Base-by-base conservation (phyloP, 1,284 basidiomycete species). In the Ustilago lituana region DNA sequence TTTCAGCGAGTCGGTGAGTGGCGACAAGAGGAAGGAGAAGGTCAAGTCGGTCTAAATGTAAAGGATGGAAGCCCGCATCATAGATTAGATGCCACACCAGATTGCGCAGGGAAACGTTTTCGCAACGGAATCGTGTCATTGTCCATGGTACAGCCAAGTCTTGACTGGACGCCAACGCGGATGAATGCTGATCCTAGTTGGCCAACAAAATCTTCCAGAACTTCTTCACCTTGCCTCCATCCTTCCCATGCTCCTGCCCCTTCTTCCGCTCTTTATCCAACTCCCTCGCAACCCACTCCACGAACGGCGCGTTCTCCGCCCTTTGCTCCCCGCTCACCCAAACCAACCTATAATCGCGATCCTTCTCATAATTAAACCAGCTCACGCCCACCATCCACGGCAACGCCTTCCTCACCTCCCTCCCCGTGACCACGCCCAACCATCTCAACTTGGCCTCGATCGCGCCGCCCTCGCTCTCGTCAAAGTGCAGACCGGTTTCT, bases 341-440 rank as follows among this genome's bases (percentile, higher is more conserved):
- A 7, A 67, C 2, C 44, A 67, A 27, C 4, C 64, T 32, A 38
- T 67, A 67, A 31, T 67, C 58, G 0, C 59, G 15, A 38, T 68
- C 65, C 55, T 68, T 68, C 23, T 68, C 52, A 17, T 68, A 67
- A n/a, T 67, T 67, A 41, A 67, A 67, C 64, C 64, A 67, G 20
- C 41, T 54, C 14, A 67, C 23, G 0, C 53, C 64, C 0, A 17
- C 14, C 54, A 67, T 53, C 22, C 46, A 35, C 24, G 20, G 23
- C 33, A 67, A 36, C 14, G 40, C 38, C 4, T 12, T 33, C 35
- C 31, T 52, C 15, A 36, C 40, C 20, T 67, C 39, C 6, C 11
- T 39, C 5, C 53, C 36, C 17, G 59, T 67, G 0, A 67, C 47
- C 15, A 39, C 26, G 0, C 57, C 27, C 19, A 67, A 39, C 64